phyloP scores from a whole-genome alignment of 768 basidiomycete species.

The Paxillus ammoniavirescens region DNA sequence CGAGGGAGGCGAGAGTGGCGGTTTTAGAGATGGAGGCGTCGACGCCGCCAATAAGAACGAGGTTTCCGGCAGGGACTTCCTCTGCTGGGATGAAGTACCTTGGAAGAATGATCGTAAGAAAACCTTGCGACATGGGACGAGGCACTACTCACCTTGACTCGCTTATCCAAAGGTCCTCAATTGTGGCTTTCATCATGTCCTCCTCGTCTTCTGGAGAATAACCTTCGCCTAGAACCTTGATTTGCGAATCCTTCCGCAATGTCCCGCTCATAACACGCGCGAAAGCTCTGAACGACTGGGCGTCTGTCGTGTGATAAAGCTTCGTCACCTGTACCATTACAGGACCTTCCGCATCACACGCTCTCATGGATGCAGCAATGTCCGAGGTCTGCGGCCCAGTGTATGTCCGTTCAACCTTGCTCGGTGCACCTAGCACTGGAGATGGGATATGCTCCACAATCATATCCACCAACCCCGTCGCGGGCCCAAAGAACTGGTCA shows the following conservation, averaged over 20 bases:
- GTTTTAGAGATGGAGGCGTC: constrained; percentile 95
- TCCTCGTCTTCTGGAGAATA: constrained; percentile 99
- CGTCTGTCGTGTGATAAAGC: constrained; percentile 94
- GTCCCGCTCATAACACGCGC: constrained; percentile 95
- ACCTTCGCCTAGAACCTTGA: constrained; percentile 97
- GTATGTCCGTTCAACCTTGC: constrained; percentile 82
- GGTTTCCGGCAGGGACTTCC: constrained; percentile 87
- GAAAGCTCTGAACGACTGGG: constrained; percentile 94
- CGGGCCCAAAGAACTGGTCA: constrained; percentile 93
- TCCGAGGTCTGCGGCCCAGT: constrained; percentile 85
- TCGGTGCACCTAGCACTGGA: constrained; percentile 55
- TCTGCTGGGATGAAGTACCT: constrained; percentile 92
- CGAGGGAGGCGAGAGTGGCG: constrained; percentile 76
- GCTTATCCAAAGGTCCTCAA: constrained; percentile 89
- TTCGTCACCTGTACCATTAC: constrained; percentile 93
- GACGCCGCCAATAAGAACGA: constrained; percentile 89
- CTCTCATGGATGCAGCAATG: constrained; percentile 74
- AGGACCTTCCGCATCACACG: constrained; percentile 81
- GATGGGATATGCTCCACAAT: constrained; percentile 88
- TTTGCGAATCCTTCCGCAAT: constrained; percentile 71
- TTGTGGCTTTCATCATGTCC: constrained; percentile 84
- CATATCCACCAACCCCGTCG: constrained; percentile 90
- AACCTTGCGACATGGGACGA: not conserved
- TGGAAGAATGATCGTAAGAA: constrained; percentile 6
- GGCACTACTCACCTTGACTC: constrained; percentile 70